phyloP scores from a whole-genome alignment of 192 early-diverging fungal species.

The Coemansia sp. region DNA sequence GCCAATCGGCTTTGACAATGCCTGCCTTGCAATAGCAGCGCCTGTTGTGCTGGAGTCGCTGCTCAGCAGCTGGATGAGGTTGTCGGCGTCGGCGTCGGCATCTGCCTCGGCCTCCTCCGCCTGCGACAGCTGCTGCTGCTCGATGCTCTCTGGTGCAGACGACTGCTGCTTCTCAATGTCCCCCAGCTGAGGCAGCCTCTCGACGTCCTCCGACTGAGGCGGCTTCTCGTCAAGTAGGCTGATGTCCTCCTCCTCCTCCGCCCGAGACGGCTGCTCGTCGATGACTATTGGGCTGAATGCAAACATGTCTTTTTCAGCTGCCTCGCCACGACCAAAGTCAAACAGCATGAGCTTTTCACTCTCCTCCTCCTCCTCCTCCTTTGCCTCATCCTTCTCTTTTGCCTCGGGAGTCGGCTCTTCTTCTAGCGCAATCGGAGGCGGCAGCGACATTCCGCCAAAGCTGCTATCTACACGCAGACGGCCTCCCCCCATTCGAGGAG shows the following conservation, averaged over 20 bases:
- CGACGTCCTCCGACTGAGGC: not conserved
- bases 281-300: no score
- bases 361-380: no score
- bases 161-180: not conserved
- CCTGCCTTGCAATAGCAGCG: not conserved
- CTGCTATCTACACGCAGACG: not conserved
- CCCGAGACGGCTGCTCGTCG: no score
- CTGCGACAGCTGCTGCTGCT: not conserved
- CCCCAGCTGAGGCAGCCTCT: not conserved
- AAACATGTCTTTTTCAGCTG: no score
- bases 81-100: not conserved
- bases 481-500: not conserved
- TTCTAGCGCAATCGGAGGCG: not conserved
- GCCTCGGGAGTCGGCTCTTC: no score
- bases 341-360: not conserved
- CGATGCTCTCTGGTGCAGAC: no score
- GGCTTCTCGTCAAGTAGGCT: no score
- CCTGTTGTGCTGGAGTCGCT: not conserved
- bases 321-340: no score
- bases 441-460: not conserved
- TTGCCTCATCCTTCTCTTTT: no score
- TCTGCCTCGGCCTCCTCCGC: not conserved
- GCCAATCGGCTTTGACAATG: not conserved
- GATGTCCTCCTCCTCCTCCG: no score
- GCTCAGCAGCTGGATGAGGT: slow-evolving; percentile 2